These are phyloP conservation scores for Henckelia pumila DNA, from an alignment of 257 asterid genomes.

Conservation along the genomic window DNA sequence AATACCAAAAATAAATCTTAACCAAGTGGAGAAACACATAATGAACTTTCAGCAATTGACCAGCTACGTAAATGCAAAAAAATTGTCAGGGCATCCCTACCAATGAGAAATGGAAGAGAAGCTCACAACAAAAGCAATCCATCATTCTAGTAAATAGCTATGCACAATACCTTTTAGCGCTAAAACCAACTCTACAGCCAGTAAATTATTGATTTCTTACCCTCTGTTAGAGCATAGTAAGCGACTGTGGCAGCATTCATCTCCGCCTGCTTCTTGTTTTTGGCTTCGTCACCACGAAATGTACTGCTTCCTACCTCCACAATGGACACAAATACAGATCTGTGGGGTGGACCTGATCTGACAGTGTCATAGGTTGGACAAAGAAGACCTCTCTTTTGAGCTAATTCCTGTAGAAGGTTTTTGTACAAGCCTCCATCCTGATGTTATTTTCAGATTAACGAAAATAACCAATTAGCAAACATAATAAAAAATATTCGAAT, in stretches of 20 bases:
- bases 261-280: constrained; percentile 76
- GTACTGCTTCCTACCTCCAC: constrained; percentile 51
- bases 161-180: constrained; percentile 1
- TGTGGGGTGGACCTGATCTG: constrained; percentile 47
- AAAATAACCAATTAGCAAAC: constrained; percentile 10
- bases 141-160: not conserved
- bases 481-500: constrained; percentile 13
- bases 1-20: not conserved
- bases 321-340: constrained; percentile 43
- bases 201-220: constrained; percentile 40
- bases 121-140: not conserved
- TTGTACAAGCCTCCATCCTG: constrained; percentile 71
- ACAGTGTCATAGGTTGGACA: constrained; percentile 54
- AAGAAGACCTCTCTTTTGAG: constrained; percentile 47
- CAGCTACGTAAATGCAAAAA: not conserved
- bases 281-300: constrained; percentile 57
- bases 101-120: not conserved
- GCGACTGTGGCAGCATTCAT: constrained; percentile 78
- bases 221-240: constrained; percentile 37
- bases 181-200: constrained; percentile 8
- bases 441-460: constrained; percentile 15
- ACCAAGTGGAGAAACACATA: not conserved
- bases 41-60: not conserved
- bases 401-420: constrained; percentile 61
- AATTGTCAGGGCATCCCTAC: not conserved